Base-by-base conservation (phyloP, 768 basidiomycete genomes). In the Pulveroboletus sp. region DNA sequence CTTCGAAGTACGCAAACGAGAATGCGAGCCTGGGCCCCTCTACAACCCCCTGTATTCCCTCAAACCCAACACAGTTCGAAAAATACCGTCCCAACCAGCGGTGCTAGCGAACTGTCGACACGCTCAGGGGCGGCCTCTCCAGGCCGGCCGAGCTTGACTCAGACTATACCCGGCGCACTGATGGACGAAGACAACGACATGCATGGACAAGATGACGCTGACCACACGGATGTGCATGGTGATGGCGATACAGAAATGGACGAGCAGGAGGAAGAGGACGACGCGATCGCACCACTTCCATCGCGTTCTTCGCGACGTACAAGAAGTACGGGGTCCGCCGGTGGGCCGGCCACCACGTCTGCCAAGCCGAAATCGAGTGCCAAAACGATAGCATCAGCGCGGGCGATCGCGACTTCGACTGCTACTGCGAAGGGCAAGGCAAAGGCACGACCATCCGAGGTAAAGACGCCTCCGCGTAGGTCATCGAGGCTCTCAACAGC, bases 111-210 rank as follows among this genome's bases (percentile, higher is more conserved):
- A 39, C 46, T 31, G 14, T 46, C 41, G 35, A 47, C 26, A 1
- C 53, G 46, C 26, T 18, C 46, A 24, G 27, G 38, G 42, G 50
- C 51, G 40, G 43, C 53, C 12, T 35, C 30, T 11, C 47, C 54
- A 17, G 50, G 54, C 40, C 44, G 50, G 17, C 44, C 38, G 24
- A 50, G 45, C 45, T 40, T 41, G 36, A 60, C 41, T 47, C 69
- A 66, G 49, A 71, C 66, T 39, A 69, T 79, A 43, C 77, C 77
- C 3, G 77, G 77, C 31, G 65, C 69, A 6, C 55, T 78, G 42
- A 65, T 73, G 57, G 71, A 73, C 28, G 74, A 76, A 4, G 71
- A 66, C 39, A 65, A 65, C 3, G 67, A 56, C 49, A 61, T 52
- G 37, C 50, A 48, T 21, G 61, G 39, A 26, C 46, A 46, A 26